Conservation (phyloP, 2,329 filamentous ascomycete genomes). For the Metarhizium rileyi region DNA sequence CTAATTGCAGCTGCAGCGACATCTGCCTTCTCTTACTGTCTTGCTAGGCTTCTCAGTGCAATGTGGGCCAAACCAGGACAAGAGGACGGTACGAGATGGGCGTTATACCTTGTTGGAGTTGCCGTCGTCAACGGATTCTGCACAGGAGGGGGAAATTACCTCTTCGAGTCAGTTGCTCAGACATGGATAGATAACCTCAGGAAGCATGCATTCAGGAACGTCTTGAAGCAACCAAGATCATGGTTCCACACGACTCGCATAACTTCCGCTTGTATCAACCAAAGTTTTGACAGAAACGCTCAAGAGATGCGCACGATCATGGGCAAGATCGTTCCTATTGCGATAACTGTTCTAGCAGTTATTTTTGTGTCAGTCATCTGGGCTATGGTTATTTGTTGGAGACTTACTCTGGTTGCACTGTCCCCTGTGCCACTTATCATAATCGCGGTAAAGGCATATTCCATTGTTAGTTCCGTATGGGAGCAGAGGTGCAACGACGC, state of each 20-base stretch:
- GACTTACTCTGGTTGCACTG: slow-evolving; percentile 68
- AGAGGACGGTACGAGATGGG: slow-evolving; percentile 52
- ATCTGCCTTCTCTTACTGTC: slow-evolving; percentile 66
- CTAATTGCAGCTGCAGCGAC: slow-evolving; percentile 56
- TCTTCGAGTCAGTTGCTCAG: slow-evolving; percentile 63
- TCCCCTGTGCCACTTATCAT: slow-evolving; percentile 59
- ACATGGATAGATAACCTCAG: slow-evolving; percentile 69
- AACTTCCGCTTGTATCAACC: slow-evolving; percentile 51
- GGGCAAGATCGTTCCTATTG: slow-evolving; percentile 63
- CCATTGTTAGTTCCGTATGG: slow-evolving; percentile 58
- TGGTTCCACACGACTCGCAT: slow-evolving; percentile 71
- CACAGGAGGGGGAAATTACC: slow-evolving; percentile 57
- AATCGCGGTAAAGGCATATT: slow-evolving; percentile 54
- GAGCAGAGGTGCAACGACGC: slow-evolving; percentile 58
- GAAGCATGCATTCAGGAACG: slow-evolving; percentile 52
- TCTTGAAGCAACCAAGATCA: slow-evolving; percentile 63
- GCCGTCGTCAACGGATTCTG: slow-evolving; percentile 56
- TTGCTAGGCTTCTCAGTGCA: slow-evolving; percentile 61
- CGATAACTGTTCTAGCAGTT: slow-evolving; percentile 59
- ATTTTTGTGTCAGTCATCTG: slow-evolving; percentile 59
- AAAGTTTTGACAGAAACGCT: slow-evolving; percentile 68
- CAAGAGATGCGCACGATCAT: slow-evolving; percentile 83
- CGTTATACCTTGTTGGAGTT: slow-evolving; percentile 58
- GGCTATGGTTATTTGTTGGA: slow-evolving; percentile 69
- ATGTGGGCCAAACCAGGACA: slow-evolving; percentile 51